A percentile compares a stretch with the other conserved stretches of the same genome.
Evolutionary conservation across 2,329 filamentous ascomycete species (phyloP).

Genomic region (Epichloe hybrida): DNA sequence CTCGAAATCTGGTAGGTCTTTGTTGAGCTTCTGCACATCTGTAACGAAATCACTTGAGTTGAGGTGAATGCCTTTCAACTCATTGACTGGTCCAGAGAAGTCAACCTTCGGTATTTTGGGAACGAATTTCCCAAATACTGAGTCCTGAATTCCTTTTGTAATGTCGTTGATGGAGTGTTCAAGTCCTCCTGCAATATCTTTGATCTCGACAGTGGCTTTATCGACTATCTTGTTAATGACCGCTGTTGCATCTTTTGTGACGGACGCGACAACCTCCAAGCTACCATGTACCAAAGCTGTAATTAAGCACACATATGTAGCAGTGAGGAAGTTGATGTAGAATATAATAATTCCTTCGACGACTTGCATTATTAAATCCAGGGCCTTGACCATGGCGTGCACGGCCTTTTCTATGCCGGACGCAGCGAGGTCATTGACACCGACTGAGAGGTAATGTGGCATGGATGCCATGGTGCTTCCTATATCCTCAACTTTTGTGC

Average conservation of each 20-base stretch:
- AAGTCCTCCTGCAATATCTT: slow-evolving; percentile 39
- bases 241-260: slow-evolving; percentile 38
- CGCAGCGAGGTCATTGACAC: slow-evolving; percentile 77
- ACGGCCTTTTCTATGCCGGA: slow-evolving; percentile 69
- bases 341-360: slow-evolving; percentile 84
- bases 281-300: slow-evolving; percentile 70
- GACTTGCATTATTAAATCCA: slow-evolving; percentile 66
- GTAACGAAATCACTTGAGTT: slow-evolving; percentile 51
- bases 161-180: slow-evolving; percentile 37
- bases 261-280: slow-evolving; percentile 50
- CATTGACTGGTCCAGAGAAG: slow-evolving; percentile 48
- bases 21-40: slow-evolving; percentile 59
- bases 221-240: slow-evolving; percentile 36
- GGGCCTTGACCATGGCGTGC: slow-evolving; percentile 62
- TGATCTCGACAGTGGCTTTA: slow-evolving; percentile 44
- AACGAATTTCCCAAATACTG: slow-evolving; percentile 36
- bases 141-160: slow-evolving; percentile 25
- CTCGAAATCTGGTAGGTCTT: slow-evolving; percentile 68
- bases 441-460: slow-evolving; percentile 84
- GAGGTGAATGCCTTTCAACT: slow-evolving; percentile 58
- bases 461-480: slow-evolving; percentile 95
- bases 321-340: slow-evolving; percentile 80
- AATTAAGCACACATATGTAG: slow-evolving; percentile 82
- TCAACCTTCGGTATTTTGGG: slow-evolving; percentile 41
- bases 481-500: slow-evolving; percentile 81